Conservation (phyloP, 257 asterid species). For the Anisodus tanguticus region DNA sequence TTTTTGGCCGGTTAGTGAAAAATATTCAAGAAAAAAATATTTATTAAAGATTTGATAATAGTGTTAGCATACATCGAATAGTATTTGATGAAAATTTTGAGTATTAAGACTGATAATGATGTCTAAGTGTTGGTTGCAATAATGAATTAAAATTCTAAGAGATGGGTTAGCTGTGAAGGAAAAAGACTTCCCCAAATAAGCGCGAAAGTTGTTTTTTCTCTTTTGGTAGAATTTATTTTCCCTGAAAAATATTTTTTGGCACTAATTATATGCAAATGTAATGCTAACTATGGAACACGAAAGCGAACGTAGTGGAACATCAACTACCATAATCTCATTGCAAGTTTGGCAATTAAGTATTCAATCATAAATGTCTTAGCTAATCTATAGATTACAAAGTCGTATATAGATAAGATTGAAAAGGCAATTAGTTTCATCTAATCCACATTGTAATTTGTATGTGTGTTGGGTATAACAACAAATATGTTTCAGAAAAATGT, state of each 20-base stretch:
- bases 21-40: too few relatives aligned
- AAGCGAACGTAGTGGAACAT: neutral
- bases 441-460: neutral
- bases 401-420: neutral
- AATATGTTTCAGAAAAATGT: neutral
- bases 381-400: neutral
- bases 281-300: neutral
- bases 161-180: too few relatives aligned
- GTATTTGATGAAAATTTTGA: neutral
- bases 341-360: conserved; percentile 1
- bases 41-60: neutral
- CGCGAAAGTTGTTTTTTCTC: too few relatives aligned
- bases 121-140: neutral
- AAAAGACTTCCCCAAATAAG: too few relatives aligned
- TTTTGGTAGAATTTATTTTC: too few relatives aligned
- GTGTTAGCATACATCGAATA: neutral
- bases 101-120: neutral
- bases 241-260: too few relatives aligned
- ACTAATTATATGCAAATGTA: too few relatives aligned
- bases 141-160: too few relatives aligned
- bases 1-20: too few relatives aligned
- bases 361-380: neutral
- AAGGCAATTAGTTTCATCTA: too few relatives aligned
- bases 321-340: neutral
- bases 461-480: neutral